A percentile compares a stretch with the other conserved stretches of the same genome.
phyloP scores from a whole-genome alignment of 2,329 filamentous ascomycete species.

The Akanthomyces dipterigenus region DNA sequence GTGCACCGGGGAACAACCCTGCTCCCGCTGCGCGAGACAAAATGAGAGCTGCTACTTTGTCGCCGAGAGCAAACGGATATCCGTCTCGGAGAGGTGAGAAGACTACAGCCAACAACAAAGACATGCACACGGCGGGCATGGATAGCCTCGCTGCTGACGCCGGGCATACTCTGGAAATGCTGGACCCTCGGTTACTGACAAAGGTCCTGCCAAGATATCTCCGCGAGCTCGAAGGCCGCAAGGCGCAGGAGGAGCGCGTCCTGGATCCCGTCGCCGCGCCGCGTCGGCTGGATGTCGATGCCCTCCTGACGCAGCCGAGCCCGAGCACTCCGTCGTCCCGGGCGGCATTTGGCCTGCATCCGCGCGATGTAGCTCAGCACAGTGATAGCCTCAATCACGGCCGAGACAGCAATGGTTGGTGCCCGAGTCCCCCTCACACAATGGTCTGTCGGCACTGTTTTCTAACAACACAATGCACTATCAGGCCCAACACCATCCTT shows the following conservation, averaged over 20 bases:
- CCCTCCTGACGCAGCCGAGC: slow-evolving; percentile 4
- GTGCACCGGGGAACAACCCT: slow-evolving; percentile 18
- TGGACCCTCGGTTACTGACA: slow-evolving; percentile 1
- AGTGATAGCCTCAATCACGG: neutral
- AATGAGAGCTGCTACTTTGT: slow-evolving; percentile 18
- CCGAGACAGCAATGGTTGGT: slow-evolving; percentile 9
- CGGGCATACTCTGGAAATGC: neutral
- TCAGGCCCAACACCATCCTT: slow-evolving; percentile 9
- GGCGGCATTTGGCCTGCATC: slow-evolving; percentile 6
- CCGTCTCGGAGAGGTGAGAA: slow-evolving; percentile 17
- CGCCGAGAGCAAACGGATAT: slow-evolving; percentile 17
- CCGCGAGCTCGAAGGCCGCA: slow-evolving; percentile 11
- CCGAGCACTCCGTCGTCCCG: neutral
- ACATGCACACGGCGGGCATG: neutral
- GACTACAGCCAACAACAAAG: neutral
- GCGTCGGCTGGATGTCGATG: slow-evolving; percentile 6
- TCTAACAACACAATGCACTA: neutral
- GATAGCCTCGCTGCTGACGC: neutral
- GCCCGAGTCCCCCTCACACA: neutral
- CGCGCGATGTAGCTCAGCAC: slow-evolving; percentile 9
- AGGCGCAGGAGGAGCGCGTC: neutral
- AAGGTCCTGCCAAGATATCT: slow-evolving; percentile 4
- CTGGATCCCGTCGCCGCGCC: slow-evolving; percentile 10
- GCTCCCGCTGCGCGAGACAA: slow-evolving; percentile 16
- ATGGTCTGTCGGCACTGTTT: neutral